These are phyloP conservation scores for Neurospora sp. DNA, from an alignment of 495 filamentous ascomycete genomes.

Conservation along the genomic window DNA sequence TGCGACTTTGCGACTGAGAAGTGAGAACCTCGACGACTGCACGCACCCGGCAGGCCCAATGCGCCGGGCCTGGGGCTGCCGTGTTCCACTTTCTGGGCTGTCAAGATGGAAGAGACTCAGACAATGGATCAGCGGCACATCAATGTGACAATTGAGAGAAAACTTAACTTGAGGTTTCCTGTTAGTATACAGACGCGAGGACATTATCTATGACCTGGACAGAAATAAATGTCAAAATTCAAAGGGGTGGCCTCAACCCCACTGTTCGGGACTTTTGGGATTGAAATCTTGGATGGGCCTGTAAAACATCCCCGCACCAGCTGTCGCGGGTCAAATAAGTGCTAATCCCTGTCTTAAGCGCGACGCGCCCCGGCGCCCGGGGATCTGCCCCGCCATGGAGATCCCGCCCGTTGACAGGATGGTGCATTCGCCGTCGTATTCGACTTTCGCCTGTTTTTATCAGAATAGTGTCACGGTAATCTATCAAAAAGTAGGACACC, in stretches of 20 bases:
- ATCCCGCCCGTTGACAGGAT: not conserved
- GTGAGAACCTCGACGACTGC: not conserved
- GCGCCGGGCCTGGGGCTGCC: not conserved
- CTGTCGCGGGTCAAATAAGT: not conserved
- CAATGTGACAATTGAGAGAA: not conserved
- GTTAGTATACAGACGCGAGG: not conserved
- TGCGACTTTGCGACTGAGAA: not conserved
- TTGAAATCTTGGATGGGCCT: not conserved
- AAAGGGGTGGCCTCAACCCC: not conserved
- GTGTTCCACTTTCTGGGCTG: not conserved
- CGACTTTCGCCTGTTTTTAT: not conserved
- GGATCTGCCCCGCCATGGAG: not conserved
- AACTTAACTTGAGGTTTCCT: not conserved
- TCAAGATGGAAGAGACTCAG: not conserved
- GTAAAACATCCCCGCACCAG: not conserved
- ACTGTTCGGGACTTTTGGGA: not conserved
- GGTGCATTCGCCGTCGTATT: not conserved
- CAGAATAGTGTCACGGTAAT: not conserved
- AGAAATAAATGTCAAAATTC: not conserved
- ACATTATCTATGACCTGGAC: not conserved
- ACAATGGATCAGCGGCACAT: not conserved
- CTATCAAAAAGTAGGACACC: not conserved
- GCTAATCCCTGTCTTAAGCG: not conserved
- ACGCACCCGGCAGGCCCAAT: not conserved
- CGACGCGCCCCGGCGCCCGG: not conserved